Percentiles rank a stretch among this genome's conserved stretches.
Conservation (phyloP, 805 yeast genomes). For the Lachancea meyersii region DNA sequence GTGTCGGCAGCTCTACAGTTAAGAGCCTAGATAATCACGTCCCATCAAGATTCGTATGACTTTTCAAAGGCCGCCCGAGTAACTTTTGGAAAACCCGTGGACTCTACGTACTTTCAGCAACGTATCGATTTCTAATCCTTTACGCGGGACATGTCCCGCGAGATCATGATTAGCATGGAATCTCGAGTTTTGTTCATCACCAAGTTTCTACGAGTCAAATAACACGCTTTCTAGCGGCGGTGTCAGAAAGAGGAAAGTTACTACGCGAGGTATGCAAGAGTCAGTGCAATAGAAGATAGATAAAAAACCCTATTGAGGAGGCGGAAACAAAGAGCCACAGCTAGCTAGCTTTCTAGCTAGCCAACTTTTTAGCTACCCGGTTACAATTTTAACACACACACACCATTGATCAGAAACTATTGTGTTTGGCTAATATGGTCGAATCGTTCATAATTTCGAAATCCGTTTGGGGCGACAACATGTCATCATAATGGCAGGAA, state of each 20-base stretch:
- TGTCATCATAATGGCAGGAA: constrained; percentile 31
- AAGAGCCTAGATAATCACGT: too few species aligned
- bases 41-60: too few species aligned
- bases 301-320: not conserved
- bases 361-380: too few species aligned
- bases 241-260: constrained; percentile 1
- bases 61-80: too few species aligned
- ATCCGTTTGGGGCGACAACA: constrained; percentile 40
- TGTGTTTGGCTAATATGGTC: constrained; percentile 35
- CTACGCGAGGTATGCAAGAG: too few species aligned
- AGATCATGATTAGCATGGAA: constrained; percentile 36
- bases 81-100: too few species aligned
- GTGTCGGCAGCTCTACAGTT: too few species aligned
- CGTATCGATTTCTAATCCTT: constrained; percentile 10
- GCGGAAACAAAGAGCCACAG: too few species aligned
- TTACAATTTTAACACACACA: constrained; percentile 1
- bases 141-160: constrained; percentile 3
- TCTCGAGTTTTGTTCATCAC: constrained; percentile 12
- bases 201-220: too few species aligned
- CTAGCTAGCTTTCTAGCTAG: too few species aligned
- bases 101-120: constrained; percentile 6
- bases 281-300: too few species aligned
- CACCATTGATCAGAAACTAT: constrained; percentile 31
- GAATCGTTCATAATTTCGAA: constrained; percentile 23
- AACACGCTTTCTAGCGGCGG: too few species aligned